phyloP scores from a whole-genome alignment of 1,284 basidiomycete species.

The Tylopilus sp. region DNA sequence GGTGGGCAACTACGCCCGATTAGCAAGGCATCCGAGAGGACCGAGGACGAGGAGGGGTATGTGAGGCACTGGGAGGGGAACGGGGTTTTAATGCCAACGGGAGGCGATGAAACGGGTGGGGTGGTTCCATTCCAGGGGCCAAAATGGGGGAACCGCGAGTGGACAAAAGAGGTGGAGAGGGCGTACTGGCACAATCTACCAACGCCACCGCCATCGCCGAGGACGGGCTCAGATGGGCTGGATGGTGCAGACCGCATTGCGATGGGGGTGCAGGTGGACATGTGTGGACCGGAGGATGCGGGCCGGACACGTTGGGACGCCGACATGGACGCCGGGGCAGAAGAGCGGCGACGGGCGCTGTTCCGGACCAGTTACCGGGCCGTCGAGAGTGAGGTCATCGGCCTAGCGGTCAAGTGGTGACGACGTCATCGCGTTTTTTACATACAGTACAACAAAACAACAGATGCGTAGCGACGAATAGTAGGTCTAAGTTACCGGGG shows the following conservation, averaged over 20 bases:
- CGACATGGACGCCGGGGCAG: constrained; percentile 42
- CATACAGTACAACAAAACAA: constrained; percentile 25
- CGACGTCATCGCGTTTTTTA: constrained; percentile 16
- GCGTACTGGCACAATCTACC: constrained; percentile 68
- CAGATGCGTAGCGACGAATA: constrained; percentile 18
- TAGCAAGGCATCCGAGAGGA: constrained; percentile 29
- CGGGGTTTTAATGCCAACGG: constrained; percentile 40
- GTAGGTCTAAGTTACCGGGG: constrained; percentile 29
- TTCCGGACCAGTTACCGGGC: constrained; percentile 84
- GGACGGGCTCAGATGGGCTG: constrained; percentile 11
- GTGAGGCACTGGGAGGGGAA: constrained; percentile 52
- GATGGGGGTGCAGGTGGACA: constrained; percentile 43
- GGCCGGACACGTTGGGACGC: constrained; percentile 31
- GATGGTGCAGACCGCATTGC: constrained; percentile 45
- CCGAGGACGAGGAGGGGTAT: constrained; percentile 63
- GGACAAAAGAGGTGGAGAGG: constrained; percentile 75
- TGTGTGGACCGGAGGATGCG: constrained; percentile 18
- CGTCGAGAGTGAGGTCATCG: constrained; percentile 84
- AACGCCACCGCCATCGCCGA: constrained; percentile 52
- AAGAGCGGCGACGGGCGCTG: constrained; percentile 44
- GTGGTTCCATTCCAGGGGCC: constrained; percentile 37
- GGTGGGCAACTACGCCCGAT: constrained; percentile 86
- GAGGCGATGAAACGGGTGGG: constrained; percentile 41
- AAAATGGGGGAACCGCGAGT: constrained; percentile 76
- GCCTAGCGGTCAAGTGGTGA: constrained; percentile 83